Conservation (phyloP, 352 stramenopile genomes). For the Phytophthora uliginosa region DNA sequence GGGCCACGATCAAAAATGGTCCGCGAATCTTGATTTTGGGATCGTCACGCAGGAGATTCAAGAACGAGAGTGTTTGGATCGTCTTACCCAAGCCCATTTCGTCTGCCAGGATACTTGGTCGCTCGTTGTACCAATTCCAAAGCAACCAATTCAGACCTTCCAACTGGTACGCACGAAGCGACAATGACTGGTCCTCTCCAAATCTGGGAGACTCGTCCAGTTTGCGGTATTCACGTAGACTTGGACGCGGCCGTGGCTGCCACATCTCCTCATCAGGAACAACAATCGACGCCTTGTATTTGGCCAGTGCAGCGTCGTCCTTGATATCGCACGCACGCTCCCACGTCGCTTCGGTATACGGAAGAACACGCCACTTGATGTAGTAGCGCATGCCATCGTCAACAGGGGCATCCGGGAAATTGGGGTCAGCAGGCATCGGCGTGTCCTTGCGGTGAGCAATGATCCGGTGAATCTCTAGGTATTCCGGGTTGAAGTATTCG, state of each 20-base stretch:
- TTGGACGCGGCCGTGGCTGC: conserved; percentile 71
- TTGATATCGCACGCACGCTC: conserved; percentile 89
- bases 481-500: conserved; percentile 94
- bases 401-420: conserved; percentile 68
- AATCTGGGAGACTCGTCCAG: conserved; percentile 83
- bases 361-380: conserved; percentile 90
- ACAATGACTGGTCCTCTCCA: conserved; percentile 79
- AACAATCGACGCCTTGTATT: conserved; percentile 67
- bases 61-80: conserved; percentile 94
- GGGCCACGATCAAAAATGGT: conserved; percentile 99
- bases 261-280: conserved; percentile 73
- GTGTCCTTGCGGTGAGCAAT: conserved; percentile 81
- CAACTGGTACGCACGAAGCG: conserved; percentile 85
- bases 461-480: conserved; percentile 91
- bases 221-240: conserved; percentile 88
- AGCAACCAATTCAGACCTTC: conserved; percentile 92
- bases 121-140: conserved; percentile 93
- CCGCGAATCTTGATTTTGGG: conserved; percentile 92
- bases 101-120: conserved; percentile 89
- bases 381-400: conserved; percentile 91
- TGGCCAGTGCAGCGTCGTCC: conserved; percentile 84
- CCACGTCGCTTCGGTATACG: conserved; percentile 91
- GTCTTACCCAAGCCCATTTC: conserved; percentile 96
- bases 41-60: conserved; percentile 94
- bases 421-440: conserved; percentile 58